Conservation (phyloP, 2,329 filamentous ascomycete genomes). For the Anthostomella pinea region DNA sequence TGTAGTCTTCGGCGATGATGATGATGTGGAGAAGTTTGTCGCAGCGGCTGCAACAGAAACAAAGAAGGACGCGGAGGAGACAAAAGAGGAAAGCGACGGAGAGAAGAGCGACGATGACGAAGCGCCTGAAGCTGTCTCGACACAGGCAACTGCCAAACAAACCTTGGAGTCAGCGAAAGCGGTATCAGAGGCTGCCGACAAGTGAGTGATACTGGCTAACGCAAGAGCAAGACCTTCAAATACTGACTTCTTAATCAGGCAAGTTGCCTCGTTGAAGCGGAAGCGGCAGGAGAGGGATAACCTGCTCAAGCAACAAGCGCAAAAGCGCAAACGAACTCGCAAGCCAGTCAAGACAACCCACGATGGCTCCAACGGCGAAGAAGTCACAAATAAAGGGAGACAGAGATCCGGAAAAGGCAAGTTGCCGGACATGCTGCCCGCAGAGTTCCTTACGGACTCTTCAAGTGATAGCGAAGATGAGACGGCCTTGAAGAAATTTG, state of each 20-base stretch:
- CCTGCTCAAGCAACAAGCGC: slow-evolving; percentile 54
- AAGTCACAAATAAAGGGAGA: slow-evolving; percentile 19
- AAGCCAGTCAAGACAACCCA: slow-evolving; percentile 9
- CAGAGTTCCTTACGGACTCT: slow-evolving; percentile 52
- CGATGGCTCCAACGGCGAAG: slow-evolving; percentile 4
- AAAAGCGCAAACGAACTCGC: slow-evolving; percentile 41
- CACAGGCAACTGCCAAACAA: slow-evolving; percentile 45
- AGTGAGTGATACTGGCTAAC: slow-evolving; percentile 38
- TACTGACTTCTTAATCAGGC: slow-evolving; percentile 33
- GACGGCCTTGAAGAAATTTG: slow-evolving; percentile 20
- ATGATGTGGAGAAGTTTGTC: slow-evolving; percentile 32
- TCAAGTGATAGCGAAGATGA: slow-evolving; percentile 25
- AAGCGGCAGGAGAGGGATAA: slow-evolving; percentile 55
- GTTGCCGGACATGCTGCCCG: slow-evolving; percentile 48
- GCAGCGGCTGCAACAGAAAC: slow-evolving; percentile 22
- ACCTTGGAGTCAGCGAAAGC: slow-evolving; percentile 45
- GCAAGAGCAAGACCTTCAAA: slow-evolving; percentile 1
- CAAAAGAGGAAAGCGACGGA: slow-evolving; percentile 28
- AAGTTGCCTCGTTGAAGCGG: slow-evolving; percentile 49
- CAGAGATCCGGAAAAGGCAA: slow-evolving; percentile 30
- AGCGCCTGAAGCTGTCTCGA: slow-evolving; percentile 58
- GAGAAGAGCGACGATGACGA: slow-evolving; percentile 48
- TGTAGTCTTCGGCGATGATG: slow-evolving; percentile 32
- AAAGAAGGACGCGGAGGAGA: slow-evolving; percentile 1
- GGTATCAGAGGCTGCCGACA: slow-evolving; percentile 47